Base-by-base conservation (phyloP, 495 filamentous ascomycete species). In the Aspergillus mulundensis region DNA sequence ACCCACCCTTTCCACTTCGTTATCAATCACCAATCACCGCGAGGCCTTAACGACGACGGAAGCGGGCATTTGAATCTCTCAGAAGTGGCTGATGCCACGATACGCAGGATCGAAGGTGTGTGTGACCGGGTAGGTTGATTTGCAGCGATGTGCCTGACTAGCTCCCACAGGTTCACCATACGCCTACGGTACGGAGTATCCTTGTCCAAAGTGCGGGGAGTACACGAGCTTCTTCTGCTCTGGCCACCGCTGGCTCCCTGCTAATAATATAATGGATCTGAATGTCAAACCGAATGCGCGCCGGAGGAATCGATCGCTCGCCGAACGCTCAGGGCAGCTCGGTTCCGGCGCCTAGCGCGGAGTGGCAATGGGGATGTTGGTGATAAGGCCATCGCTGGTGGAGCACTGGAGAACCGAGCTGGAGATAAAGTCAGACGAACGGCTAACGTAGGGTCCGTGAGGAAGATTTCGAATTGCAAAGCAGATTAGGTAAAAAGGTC, bases 311-410 rank as follows among this genome's bases (percentile, higher is more conserved):
- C n/a, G 16, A 39, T 40, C 36, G 48, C 18, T 39, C 16, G 25
- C 51, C 41, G 28, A 11, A 36, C 34, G 48, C 49, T 34, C 55
- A 28, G 39, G n/a, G 21, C 46, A 46, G 25, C 51, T 58, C 60
- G 56, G 60, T 50, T 57, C 28, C 43, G 50, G 63, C 63, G 63
- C 60, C 60, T 66, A 63, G 54, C 63, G 63, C 63, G 63, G 56
- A 23, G 57, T 56, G 59, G 63, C 60, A 49, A 61, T 57, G 59
- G 24, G 52, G 28, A 38, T 28, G 28, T 51, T 51, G 45, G 45
- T 60, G 61, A 64, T 64, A 64, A 64, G 61, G 36, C n/a, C 12
- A 23, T 16, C 24, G 46, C 11, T 56, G 46, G 54, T 43, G 39
- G 57, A 51, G 48, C 42, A 42, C 47, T 43, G 39, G 57, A 51